Conservation (phyloP, 129 eudicot genomes). For the Heracleum sosnowskyi region DNA sequence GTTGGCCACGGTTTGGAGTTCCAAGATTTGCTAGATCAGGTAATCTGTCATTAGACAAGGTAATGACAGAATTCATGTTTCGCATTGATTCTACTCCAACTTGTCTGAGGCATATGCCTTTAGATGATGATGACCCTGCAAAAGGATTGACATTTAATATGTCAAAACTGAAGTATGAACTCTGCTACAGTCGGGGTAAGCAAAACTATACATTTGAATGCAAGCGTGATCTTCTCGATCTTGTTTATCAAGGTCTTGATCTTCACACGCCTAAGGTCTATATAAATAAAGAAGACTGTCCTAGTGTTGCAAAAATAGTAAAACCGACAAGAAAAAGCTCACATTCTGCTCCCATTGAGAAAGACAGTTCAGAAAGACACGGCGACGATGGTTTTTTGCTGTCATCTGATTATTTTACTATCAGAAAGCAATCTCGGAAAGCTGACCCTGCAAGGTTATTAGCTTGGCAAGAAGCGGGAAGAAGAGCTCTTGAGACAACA, state of each 20-base stretch:
- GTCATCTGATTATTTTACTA: conserved; percentile 92
- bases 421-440: conserved; percentile 87
- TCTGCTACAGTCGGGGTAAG: conserved; percentile 76
- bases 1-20: conserved; percentile 96
- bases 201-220: conserved; percentile 84
- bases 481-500: conserved; percentile 77
- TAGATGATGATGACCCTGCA: conserved; percentile 94
- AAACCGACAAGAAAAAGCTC: conserved; percentile 71
- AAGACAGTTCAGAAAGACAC: conserved; percentile 49
- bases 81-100: conserved; percentile 85
- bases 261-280: conserved; percentile 83
- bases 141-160: conserved; percentile 79
- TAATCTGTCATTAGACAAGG: conserved; percentile 82
- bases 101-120: conserved; percentile 68
- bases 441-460: conserved; percentile 87
- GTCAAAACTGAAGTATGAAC: conserved; percentile 76
- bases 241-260: conserved; percentile 92
- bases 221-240: conserved; percentile 83
- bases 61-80: conserved; percentile 96
- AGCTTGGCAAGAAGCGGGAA: conserved; percentile 98
- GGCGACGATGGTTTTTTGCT: conserved; percentile 90
- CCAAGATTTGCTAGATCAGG: conserved; percentile 94
- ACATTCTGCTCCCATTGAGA: conserved; percentile 63
- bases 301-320: conserved; percentile 60
- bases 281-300: conserved; percentile 63